phyloP scores from a whole-genome alignment of 306 rosid species.

The Quercus berberidifolia region DNA sequence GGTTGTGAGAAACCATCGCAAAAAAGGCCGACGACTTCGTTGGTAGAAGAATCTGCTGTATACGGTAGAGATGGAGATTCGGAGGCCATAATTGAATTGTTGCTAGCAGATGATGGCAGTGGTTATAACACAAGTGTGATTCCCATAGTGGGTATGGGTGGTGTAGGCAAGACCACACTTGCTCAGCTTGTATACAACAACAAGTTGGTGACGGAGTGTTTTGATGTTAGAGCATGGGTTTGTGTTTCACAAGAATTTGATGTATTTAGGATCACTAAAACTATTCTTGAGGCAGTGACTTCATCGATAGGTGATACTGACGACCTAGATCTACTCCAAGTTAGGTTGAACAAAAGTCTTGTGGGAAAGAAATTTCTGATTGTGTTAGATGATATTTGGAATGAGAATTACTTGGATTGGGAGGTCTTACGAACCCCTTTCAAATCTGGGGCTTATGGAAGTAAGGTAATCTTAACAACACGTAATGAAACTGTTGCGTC shows the following conservation, averaged over 20 bases:
- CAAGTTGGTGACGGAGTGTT: background rate
- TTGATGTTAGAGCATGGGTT: conserved; percentile 22
- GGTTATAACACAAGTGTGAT: background rate
- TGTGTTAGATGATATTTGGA: conserved; percentile 32
- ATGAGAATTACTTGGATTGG: conserved; percentile 17
- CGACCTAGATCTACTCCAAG: conserved; percentile 11
- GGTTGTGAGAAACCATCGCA: background rate
- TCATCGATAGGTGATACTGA: background rate
- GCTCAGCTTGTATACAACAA: conserved; percentile 28
- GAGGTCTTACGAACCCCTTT: background rate
- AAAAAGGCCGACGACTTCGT: background rate
- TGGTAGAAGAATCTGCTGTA: background rate
- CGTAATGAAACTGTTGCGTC: conserved; percentile 15
- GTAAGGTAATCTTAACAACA: conserved; percentile 31
- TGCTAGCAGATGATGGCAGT: background rate
- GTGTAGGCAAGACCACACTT: conserved; percentile 32
- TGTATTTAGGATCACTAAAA: background rate
- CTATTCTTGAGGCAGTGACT: conserved; percentile 19
- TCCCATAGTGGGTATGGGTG: conserved; percentile 34
- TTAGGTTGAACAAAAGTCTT: background rate
- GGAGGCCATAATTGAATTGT: background rate
- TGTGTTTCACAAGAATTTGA: conserved; percentile 29
- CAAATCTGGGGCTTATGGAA: conserved; percentile 23
- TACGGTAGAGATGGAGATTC: conserved; percentile 25
- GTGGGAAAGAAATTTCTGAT: conserved; percentile 3